Conservation (phyloP, 2,329 filamentous ascomycete genomes). For the Capronia epimyces region DNA sequence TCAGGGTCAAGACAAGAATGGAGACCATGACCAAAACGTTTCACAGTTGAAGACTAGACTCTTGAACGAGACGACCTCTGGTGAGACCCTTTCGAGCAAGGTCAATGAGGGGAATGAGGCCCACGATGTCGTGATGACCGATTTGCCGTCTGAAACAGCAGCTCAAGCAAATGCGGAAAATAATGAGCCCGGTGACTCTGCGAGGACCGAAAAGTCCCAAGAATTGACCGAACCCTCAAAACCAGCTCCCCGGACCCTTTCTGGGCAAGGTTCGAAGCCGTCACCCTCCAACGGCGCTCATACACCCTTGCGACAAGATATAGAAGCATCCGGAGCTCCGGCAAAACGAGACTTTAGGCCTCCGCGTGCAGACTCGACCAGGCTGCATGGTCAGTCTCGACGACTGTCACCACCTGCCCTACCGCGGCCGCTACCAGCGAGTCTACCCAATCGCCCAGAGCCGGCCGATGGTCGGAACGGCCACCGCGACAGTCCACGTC, state of each 20-base stretch:
- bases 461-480: constrained; percentile 32
- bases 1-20: constrained; percentile 20
- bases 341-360: constrained; percentile 18
- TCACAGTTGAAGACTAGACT: constrained; percentile 19
- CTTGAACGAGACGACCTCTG: constrained; percentile 27
- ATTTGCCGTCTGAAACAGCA: constrained; percentile 29
- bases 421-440: constrained; percentile 34
- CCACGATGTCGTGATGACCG: constrained; percentile 42
- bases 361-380: constrained; percentile 15
- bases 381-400: constrained; percentile 32
- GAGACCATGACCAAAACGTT: constrained; percentile 12
- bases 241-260: constrained; percentile 7
- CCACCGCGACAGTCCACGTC: constrained; percentile 35
- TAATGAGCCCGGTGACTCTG: constrained; percentile 11
- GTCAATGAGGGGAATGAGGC: constrained; percentile 43
- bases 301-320: constrained; percentile 14
- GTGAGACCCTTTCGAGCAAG: constrained; percentile 31
- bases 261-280: constrained; percentile 2
- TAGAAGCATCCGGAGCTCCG: constrained; percentile 4
- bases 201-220: constrained; percentile 9
- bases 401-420: constrained; percentile 35
- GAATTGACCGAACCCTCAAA: constrained; percentile 13
- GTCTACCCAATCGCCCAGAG: constrained; percentile 36
- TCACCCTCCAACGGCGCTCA: constrained; percentile 11
- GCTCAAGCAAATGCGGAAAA: constrained; percentile 17